Percentiles rank a stretch among this genome's conserved stretches.
These are phyloP conservation scores for Berkeleyomyces rouxiae DNA, from an alignment of 2,329 filamentous ascomycete species.

Conservation along the genomic window DNA sequence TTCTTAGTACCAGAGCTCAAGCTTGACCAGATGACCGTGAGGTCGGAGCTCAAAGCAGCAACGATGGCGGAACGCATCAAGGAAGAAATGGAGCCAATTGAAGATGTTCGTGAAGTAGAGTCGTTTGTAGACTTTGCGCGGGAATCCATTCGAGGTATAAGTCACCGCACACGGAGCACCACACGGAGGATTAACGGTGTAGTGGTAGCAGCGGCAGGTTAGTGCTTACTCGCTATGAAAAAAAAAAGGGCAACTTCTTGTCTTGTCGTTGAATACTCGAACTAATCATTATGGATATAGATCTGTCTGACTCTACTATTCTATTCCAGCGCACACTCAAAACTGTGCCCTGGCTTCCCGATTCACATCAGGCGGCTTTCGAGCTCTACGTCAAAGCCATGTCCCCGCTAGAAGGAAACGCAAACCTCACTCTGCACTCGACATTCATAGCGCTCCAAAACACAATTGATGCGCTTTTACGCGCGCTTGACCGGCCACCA, in stretches of 20 bases:
- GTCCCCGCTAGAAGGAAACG: conserved; percentile 52
- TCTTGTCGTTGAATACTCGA: not conserved
- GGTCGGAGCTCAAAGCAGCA: conserved; percentile 74
- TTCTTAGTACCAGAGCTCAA: conserved; percentile 92
- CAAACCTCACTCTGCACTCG: conserved; percentile 56
- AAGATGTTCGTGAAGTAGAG: conserved; percentile 75
- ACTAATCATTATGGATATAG: conserved; percentile 23
- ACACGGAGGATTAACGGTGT: conserved; percentile 64
- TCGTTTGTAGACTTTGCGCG: conserved; percentile 82
- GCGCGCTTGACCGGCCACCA: conserved; percentile 62
- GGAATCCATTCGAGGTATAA: conserved; percentile 74
- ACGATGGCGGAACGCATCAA: conserved; percentile 66
- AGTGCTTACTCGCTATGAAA: not conserved
- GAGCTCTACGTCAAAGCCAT: conserved; percentile 53
- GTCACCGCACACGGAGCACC: conserved; percentile 66
- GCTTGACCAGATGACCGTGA: conserved; percentile 73
- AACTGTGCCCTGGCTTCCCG: conserved; percentile 50
- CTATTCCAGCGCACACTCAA: conserved; percentile 36
- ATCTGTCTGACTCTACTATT: conserved; percentile 50
- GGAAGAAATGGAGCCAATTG: conserved; percentile 75
- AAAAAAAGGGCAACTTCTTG: not conserved
- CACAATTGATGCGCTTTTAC: conserved; percentile 66
- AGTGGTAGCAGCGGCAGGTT: conserved; percentile 18
- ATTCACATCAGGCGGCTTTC: conserved; percentile 51
- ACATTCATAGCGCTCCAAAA: conserved; percentile 65